Base-by-base conservation (phyloP, 2,329 filamentous ascomycete species). In the Pseudogymnoascus verrucosus region DNA sequence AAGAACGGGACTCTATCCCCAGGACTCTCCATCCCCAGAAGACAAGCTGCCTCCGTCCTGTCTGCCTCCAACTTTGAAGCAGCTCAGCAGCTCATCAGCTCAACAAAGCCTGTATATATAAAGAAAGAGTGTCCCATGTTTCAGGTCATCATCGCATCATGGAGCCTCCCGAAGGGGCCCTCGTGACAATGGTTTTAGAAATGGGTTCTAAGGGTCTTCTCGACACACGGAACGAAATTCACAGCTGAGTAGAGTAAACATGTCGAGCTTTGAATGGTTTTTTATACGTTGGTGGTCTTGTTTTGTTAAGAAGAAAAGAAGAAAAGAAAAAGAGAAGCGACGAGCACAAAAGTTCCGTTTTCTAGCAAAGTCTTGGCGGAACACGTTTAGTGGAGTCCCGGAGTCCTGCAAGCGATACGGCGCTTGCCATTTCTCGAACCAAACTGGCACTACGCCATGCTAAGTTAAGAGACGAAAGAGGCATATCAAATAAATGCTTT, bases 121-220 rank as follows among this genome's bases (percentile, higher is more conserved):
- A 47, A 60, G 16, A 19, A 26, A 19, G 19, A 63, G 71, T 86
- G 84, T 86, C 75, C 80, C 83, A 81, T 77, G 81, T 83, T 78
- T 79, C 79, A 87, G 85, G 85, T 88, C 84, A 83, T 86, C 84
- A 83, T 77, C 83, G 78, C 75, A 79, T 88, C 85, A 83, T 88
- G 85, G 79, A 80, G 81, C 80, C 78, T 74, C 76, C 76, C 68
- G 69, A 61, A 74, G 78, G 77, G 80, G 78, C 84, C 84, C 85
- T 91, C 88, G 84, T 86, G 83, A 86, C 84, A 83, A 90, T 88
- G 88, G 88, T 91, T 91, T 91, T 91, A 88, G 80, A 88, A 85
- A 84, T 83, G 87, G 82, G 76, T 75, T 65, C 72, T 82, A 79
- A 72, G 63, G 31, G 66, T 69, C 62, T 77, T 91, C 88, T 90